Conservation (phyloP, 2,329 filamentous ascomycete species). For the Ophiostoma triangulosporum region DNA sequence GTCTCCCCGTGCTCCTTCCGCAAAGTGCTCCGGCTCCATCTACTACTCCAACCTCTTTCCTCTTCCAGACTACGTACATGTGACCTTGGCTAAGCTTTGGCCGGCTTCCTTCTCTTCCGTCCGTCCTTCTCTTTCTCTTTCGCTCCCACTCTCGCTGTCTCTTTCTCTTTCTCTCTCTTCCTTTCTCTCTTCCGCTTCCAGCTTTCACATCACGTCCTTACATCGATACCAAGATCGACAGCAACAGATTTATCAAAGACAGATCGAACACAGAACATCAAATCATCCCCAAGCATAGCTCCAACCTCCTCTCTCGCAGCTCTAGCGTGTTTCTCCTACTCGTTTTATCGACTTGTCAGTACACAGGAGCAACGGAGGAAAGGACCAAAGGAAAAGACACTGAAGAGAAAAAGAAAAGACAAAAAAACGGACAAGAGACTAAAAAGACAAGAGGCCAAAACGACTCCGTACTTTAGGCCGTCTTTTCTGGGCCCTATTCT, state of each 20-base stretch:
- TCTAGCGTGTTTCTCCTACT: conserved; percentile 11
- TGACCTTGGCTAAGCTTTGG: neutral
- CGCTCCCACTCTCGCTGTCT: neutral
- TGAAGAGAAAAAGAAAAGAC: neutral
- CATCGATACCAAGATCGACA: neutral
- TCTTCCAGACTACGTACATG: neutral
- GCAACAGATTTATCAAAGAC: neutral
- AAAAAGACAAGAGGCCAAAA: neutral
- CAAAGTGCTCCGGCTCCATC: neutral
- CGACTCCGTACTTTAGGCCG: conserved; percentile 5
- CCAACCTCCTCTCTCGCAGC: conserved; percentile 7
- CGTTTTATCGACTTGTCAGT: conserved; percentile 9
- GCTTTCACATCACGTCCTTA: neutral
- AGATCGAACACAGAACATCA: neutral
- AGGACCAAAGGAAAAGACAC: neutral
- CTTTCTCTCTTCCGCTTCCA: neutral
- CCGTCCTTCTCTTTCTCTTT: neutral
- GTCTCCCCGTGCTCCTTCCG: neutral
- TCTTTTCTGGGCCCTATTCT: conserved; percentile 4
- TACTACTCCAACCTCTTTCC: neutral
- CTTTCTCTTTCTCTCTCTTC: neutral
- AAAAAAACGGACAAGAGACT: neutral
- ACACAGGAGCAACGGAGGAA: neutral
- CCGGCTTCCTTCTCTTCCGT: no score
- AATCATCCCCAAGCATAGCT: neutral